Evolutionary conservation across 129 eudicot genomes (phyloP).

Genomic region (Artemisia tridentata): DNA sequence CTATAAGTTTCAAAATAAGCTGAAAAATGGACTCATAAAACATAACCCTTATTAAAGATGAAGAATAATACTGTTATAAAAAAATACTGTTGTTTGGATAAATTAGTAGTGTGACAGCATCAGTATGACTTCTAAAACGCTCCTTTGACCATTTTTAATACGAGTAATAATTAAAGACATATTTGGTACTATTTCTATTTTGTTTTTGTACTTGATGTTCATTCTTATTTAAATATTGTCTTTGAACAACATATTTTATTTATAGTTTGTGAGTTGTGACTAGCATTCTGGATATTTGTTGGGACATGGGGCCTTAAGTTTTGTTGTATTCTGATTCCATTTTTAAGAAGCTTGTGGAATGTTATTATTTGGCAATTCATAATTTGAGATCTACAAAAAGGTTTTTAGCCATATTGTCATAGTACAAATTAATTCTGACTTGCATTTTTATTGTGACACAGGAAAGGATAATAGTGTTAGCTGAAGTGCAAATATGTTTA

Average conservation of each 20-base stretch:
- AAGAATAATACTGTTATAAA: too few species aligned
- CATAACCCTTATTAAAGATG: too few species aligned
- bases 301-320: background rate
- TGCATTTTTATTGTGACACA: background rate
- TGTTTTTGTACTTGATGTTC: background rate
- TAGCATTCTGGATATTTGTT: constrained; percentile 8
- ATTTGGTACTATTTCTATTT: constrained; percentile 3
- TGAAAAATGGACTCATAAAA: background rate
- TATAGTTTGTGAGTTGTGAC: background rate
- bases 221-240: background rate
- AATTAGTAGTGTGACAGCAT: background rate
- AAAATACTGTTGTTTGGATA: too few species aligned
- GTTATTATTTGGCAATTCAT: background rate
- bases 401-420: too few species aligned
- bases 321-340: background rate
- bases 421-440: too few species aligned
- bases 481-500: background rate
- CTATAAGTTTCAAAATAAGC: background rate
- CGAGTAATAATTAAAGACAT: background rate
- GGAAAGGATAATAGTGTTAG: background rate
- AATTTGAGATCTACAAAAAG: too few species aligned
- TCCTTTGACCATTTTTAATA: background rate
- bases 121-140: background rate
- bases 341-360: background rate
- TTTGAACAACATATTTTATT: background rate